These are phyloP conservation scores for Aphanomyces astaci DNA, from an alignment of 352 stramenopile species.

Conservation along the genomic window DNA sequence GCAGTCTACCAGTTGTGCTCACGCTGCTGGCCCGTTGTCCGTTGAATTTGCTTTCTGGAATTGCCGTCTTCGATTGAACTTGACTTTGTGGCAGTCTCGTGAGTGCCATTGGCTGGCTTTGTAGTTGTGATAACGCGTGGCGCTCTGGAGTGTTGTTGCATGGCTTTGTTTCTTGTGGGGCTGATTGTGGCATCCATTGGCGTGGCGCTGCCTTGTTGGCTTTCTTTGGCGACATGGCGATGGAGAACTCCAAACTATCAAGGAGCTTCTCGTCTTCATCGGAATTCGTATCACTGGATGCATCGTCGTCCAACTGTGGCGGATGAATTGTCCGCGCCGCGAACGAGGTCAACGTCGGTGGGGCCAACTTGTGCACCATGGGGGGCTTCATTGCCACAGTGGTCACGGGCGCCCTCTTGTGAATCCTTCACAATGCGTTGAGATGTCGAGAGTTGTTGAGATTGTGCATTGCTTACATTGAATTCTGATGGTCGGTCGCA, in stretches of 20 bases:
- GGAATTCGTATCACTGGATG: not conserved
- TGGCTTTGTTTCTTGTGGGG: not conserved
- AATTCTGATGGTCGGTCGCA: not conserved
- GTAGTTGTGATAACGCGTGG: not conserved
- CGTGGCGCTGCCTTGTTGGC: not conserved
- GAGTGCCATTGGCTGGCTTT: not conserved
- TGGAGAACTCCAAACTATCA: constrained; percentile 10
- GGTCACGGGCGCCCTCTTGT: not conserved
- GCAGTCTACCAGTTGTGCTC: too few species aligned
- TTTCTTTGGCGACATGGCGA: constrained; percentile 6
- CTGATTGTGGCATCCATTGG: not conserved
- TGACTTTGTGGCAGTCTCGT: too few species aligned
- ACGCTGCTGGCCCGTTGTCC: too few species aligned
- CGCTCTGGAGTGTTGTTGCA: not conserved
- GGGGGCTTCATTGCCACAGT: not conserved
- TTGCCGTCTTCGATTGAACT: not conserved
- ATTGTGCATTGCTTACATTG: not conserved
- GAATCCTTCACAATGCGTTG: not conserved
- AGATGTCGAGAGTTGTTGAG: not conserved
- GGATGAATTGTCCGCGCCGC: not conserved
- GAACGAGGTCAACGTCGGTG: not conserved
- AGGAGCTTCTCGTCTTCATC: not conserved
- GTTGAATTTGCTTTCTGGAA: too few species aligned
- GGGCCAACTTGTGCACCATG: not conserved
- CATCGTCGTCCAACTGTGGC: too few species aligned